phyloP scores from a whole-genome alignment of 1,284 basidiomycete species.

The Mycosarcoma mackinlayi region DNA sequence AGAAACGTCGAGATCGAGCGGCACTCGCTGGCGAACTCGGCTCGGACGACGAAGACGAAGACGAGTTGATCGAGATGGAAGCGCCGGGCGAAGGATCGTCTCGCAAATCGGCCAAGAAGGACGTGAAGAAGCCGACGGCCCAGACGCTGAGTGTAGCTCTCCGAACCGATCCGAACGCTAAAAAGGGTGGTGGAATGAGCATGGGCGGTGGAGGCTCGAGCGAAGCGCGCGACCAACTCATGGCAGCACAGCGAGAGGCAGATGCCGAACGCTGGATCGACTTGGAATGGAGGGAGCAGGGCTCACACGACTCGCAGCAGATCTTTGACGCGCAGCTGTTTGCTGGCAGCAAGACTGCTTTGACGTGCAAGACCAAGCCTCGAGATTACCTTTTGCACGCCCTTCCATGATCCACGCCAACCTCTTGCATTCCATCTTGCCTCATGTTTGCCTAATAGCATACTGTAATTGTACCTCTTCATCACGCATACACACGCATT shows the following conservation, averaged over 20 bases:
- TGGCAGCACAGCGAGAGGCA: conserved; percentile 60
- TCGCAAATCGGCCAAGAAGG: conserved; percentile 35
- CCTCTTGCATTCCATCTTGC: neutral
- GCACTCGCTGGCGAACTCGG: conserved; percentile 34
- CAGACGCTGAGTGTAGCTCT: conserved; percentile 60
- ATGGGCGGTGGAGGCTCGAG: conserved; percentile 38
- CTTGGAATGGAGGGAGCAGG: conserved; percentile 59
- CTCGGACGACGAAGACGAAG: conserved; percentile 56
- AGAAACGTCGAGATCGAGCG: conserved; percentile 58
- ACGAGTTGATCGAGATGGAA: conserved; percentile 50
- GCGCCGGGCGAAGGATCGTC: conserved; percentile 33
- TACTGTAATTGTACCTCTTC: conserved; percentile 32
- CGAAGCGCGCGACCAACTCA: conserved; percentile 50
- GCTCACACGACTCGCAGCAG: conserved; percentile 37
- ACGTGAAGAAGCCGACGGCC: conserved; percentile 44
- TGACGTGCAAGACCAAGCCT: conserved; percentile 53
- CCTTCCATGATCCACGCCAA: conserved; percentile 18
- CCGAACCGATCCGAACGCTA: conserved; percentile 42
- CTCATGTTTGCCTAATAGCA: neutral
- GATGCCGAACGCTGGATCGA: conserved; percentile 67
- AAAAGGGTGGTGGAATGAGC: conserved; percentile 26
- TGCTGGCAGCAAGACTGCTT: conserved; percentile 40
- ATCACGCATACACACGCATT: neutral
- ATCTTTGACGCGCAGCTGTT: conserved; percentile 55
- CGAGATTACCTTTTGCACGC: conserved; percentile 54